Conservation (phyloP, 768 basidiomycete species). For the Lentinula edodes region DNA sequence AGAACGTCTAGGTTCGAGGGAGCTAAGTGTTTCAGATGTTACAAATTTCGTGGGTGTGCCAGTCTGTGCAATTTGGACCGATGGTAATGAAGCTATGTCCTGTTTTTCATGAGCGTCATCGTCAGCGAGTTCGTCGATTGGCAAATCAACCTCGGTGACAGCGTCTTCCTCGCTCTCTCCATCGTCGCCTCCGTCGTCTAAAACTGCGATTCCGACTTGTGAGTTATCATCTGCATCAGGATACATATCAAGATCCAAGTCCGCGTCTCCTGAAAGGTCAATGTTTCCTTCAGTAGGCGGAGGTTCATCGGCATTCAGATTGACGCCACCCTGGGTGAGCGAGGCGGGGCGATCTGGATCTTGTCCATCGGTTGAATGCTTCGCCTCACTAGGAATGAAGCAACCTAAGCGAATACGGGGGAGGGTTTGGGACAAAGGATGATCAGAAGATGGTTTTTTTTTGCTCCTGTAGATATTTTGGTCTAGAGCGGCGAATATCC, state of each 20-base stretch:
- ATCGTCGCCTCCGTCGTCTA: neutral
- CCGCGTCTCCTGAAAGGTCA: neutral
- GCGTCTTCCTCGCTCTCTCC: neutral
- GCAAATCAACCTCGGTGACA: neutral
- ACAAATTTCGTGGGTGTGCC: neutral
- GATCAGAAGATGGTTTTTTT: neutral
- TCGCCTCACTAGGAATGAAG: neutral
- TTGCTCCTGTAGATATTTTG: neutral
- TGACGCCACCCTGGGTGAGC: neutral
- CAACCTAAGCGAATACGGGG: neutral
- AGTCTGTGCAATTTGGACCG: neutral
- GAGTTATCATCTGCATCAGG: neutral
- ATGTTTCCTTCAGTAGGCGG: neutral
- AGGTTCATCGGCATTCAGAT: neutral
- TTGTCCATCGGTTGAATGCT: neutral
- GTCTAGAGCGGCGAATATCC: neutral
- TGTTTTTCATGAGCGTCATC: neutral
- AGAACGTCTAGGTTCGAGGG: neutral
- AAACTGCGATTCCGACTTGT: neutral
- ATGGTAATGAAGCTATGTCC: neutral
- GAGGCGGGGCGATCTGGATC: neutral
- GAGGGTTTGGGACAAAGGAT: neutral
- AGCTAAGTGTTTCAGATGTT: neutral
- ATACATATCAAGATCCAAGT: neutral
- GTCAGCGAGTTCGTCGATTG: neutral